phyloP scores from a whole-genome alignment of 441 rosid species.

The Geranium incanum region DNA sequence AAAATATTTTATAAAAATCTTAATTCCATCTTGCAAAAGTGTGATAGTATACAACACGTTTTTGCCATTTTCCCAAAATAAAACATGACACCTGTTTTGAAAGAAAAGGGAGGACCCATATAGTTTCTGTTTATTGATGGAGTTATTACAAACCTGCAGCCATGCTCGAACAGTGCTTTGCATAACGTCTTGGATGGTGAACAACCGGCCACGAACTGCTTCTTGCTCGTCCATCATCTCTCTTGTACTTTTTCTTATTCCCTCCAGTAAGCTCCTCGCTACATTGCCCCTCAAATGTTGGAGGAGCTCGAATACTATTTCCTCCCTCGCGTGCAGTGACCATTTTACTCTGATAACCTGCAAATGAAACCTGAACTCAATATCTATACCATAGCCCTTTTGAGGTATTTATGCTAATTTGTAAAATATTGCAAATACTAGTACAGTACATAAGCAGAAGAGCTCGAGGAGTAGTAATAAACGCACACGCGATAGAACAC shows the following conservation, averaged over 20 bases:
- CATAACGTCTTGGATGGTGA: constrained; percentile 95
- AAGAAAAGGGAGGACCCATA: too few species aligned
- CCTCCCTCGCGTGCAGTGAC: constrained; percentile 97
- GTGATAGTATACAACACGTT: too few species aligned
- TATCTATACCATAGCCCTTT: not conserved
- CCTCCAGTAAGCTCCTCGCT: constrained; percentile 46
- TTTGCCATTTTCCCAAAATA: too few species aligned
- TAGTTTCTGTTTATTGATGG: not conserved
- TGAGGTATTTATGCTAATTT: too few species aligned
- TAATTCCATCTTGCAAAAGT: too few species aligned
- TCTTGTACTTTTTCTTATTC: constrained; percentile 61
- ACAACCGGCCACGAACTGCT: constrained; percentile 91
- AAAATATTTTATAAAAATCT: too few species aligned
- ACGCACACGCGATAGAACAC: too few species aligned
- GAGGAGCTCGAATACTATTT: constrained; percentile 83
- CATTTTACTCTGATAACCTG: constrained; percentile 96
- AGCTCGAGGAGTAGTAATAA: not conserved
- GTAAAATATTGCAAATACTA: not conserved
- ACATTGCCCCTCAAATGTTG: constrained; percentile 71
- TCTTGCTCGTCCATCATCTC: constrained; percentile 97
- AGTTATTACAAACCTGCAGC: constrained; percentile 58
- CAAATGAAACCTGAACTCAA: not conserved
- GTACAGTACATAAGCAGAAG: not conserved
- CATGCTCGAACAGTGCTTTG: constrained; percentile 94
- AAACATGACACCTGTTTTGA: too few species aligned